A percentile compares a stretch with the other conserved stretches of the same genome.
phyloP scores from a whole-genome alignment of 2,329 filamentous ascomycete species.

The Metarhizium sp. region DNA sequence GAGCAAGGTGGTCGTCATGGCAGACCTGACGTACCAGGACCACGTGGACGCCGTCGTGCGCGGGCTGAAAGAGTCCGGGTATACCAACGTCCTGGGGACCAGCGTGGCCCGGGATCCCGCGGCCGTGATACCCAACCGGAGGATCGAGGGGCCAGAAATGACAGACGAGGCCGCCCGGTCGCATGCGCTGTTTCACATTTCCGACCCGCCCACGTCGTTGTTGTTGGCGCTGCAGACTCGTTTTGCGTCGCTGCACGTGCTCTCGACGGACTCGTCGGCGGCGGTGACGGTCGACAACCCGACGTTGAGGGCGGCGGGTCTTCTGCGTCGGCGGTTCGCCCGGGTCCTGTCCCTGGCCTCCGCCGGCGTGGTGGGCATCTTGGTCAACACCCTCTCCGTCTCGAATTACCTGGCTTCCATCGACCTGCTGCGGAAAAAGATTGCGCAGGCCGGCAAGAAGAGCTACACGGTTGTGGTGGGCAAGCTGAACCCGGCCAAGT shows the following conservation, averaged over 20 bases:
- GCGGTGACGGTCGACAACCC: slow-evolving; percentile 39
- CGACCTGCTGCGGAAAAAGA: slow-evolving; percentile 60
- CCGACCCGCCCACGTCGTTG: slow-evolving; percentile 69
- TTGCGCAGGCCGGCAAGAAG: slow-evolving; percentile 80
- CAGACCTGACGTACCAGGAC: slow-evolving; percentile 77
- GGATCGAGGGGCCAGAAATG: slow-evolving; percentile 35
- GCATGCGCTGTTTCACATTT: slow-evolving; percentile 78
- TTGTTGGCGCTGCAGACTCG: slow-evolving; percentile 81
- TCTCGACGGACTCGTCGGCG: slow-evolving; percentile 50
- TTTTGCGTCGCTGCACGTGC: slow-evolving; percentile 69
- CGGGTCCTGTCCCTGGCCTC: slow-evolving; percentile 73
- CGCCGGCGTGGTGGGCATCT: slow-evolving; percentile 78
- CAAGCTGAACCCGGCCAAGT: slow-evolving; percentile 89
- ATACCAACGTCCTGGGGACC: slow-evolving; percentile 59
- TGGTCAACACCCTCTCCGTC: slow-evolving; percentile 92
- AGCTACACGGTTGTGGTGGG: slow-evolving; percentile 94
- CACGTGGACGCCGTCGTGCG: slow-evolving; percentile 55
- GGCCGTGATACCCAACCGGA: slow-evolving; percentile 76
- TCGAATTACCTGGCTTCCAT: slow-evolving; percentile 82
- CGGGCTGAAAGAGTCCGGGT: slow-evolving; percentile 53
- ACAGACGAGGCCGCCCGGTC: slow-evolving; percentile 42
- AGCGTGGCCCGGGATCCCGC: slow-evolving; percentile 68
- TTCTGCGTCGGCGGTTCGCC: slow-evolving; percentile 79
- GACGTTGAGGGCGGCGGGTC: slow-evolving; percentile 35
- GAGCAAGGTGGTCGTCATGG: slow-evolving; percentile 68